phyloP scores from a whole-genome alignment of 2,329 filamentous ascomycete species.

The Samsoniella hepiali region DNA sequence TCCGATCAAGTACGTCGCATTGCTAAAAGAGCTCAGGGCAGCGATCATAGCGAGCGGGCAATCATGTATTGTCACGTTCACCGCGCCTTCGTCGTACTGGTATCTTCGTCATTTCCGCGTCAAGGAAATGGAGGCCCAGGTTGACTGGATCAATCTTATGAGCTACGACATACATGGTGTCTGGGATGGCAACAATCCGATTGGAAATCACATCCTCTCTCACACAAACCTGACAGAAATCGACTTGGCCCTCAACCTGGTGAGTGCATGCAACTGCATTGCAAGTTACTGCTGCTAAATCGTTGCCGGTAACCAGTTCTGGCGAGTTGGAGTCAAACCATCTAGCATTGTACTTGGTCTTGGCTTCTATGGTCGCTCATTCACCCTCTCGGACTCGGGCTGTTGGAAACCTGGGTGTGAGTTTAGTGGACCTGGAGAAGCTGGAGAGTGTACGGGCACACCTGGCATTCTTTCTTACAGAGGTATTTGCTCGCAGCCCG shows the following conservation, averaged over 20 bases:
- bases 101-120: slow-evolving; percentile 22
- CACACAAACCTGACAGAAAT: not conserved
- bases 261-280: too few relatives aligned
- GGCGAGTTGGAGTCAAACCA: not conserved
- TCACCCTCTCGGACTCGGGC: not conserved
- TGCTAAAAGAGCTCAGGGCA: not conserved
- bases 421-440: not conserved
- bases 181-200: not conserved
- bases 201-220: not conserved
- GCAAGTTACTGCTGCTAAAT: too few relatives aligned
- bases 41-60: too few relatives aligned
- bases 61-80: slow-evolving; percentile 15
- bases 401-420: not conserved
- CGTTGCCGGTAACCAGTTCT: too few relatives aligned
- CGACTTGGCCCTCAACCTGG: not conserved
- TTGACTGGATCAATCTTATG: slow-evolving; percentile 38
- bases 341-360: not conserved
- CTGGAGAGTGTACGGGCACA: not conserved
- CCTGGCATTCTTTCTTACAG: not conserved
- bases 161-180: not conserved
- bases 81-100: slow-evolving; percentile 22
- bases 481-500: too few relatives aligned
- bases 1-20: not conserved
- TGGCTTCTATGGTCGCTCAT: not conserved
- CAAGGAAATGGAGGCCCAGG: slow-evolving; percentile 5